Evolutionary conservation across 495 filamentous ascomycete genomes (phyloP).

Genomic region (Cercophora newfieldiana): DNA sequence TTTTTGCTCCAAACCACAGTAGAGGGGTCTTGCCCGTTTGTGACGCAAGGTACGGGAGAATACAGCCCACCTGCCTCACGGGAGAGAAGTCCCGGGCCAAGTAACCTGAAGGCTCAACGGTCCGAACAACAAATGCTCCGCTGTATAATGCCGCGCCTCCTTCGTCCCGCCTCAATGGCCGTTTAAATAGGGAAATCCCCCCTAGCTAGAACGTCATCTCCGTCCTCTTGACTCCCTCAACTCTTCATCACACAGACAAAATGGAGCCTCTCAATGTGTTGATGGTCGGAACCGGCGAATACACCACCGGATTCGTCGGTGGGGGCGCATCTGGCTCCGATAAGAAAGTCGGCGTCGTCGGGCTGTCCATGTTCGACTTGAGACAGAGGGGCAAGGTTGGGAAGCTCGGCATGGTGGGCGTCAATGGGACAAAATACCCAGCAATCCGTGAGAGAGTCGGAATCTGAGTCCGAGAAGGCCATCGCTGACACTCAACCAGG

Average conservation of each 20-base stretch:
- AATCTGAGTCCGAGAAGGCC: not conserved
- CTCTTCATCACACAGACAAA: constrained; percentile 24
- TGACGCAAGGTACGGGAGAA: constrained; percentile 12
- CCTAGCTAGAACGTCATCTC: not conserved
- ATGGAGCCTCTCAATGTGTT: constrained; percentile 83
- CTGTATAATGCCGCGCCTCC: not conserved
- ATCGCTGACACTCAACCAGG: constrained; percentile 45
- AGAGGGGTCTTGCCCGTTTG: too few relatives aligned
- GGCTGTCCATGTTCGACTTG: constrained; percentile 85
- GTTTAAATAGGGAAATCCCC: constrained; percentile 1
- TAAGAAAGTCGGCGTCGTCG: constrained; percentile 93
- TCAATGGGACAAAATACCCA: constrained; percentile 83
- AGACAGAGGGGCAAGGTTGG: constrained; percentile 85
- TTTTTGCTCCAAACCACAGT: too few relatives aligned
- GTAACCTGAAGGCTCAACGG: not conserved
- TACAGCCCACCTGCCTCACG: not conserved
- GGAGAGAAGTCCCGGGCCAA: not conserved
- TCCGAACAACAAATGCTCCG: not conserved
- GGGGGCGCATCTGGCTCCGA: constrained; percentile 75
- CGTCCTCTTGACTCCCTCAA: not conserved
- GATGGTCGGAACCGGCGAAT: constrained; percentile 94
- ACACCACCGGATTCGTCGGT: constrained; percentile 89
- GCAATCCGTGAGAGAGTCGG: constrained; percentile 68
- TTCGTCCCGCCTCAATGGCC: constrained; percentile 8
- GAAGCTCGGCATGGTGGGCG: constrained; percentile 84